Percentiles rank a stretch among this genome's conserved stretches.
Evolutionary conservation across 2,329 filamentous ascomycete genomes (phyloP).

Genomic region (Pezicula radicicola): DNA sequence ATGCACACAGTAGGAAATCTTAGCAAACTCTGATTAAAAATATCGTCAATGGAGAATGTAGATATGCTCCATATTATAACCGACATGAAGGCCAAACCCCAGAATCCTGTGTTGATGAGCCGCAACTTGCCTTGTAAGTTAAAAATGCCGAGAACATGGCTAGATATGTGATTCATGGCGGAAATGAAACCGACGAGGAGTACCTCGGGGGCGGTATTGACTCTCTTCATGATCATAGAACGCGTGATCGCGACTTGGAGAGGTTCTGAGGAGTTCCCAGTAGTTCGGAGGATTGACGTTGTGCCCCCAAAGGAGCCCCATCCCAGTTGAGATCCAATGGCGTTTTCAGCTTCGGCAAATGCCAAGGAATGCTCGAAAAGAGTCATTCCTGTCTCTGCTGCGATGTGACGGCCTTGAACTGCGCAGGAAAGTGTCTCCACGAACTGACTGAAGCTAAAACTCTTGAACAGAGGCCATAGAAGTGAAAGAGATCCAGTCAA

Average conservation of each 20-base stretch:
- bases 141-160: conserved; percentile 77
- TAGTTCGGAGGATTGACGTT: conserved; percentile 13
- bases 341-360: conserved; percentile 91
- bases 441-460: conserved; percentile 74
- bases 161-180: conserved; percentile 82
- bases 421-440: conserved; percentile 86
- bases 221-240: conserved; percentile 69
- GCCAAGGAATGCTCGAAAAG: conserved; percentile 94
- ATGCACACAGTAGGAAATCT: conserved; percentile 93
- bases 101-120: conserved; percentile 83
- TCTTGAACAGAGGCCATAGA: conserved; percentile 73
- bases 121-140: conserved; percentile 76
- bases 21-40: conserved; percentile 63
- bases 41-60: conserved; percentile 58
- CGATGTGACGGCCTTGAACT: conserved; percentile 75
- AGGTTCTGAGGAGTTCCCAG: conserved; percentile 22
- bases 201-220: conserved; percentile 89
- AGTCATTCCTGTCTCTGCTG: conserved; percentile 91
- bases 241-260: conserved; percentile 51
- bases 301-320: conserved; percentile 51
- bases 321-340: conserved; percentile 76
- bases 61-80: conserved; percentile 77
- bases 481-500: conserved; percentile 69
- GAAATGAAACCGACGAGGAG: conserved; percentile 86
- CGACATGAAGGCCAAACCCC: conserved; percentile 86